These are phyloP conservation scores for Limonium bicolor DNA, from an alignment of 148 eudicot genomes.

Conservation along the genomic window DNA sequence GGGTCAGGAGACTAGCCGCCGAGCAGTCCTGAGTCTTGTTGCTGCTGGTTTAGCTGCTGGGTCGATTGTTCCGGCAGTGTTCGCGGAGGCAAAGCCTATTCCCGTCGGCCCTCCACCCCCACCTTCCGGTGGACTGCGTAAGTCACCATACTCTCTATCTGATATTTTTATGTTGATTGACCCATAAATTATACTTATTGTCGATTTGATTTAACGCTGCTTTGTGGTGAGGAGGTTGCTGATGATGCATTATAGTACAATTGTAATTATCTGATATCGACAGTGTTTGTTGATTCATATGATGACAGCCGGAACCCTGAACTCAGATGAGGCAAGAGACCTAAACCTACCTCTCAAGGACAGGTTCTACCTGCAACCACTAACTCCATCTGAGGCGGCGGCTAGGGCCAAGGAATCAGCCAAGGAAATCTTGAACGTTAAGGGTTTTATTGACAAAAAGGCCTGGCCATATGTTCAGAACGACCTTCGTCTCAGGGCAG, in stretches of 20 bases:
- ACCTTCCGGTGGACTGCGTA: conserved; percentile 93
- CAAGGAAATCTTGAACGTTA: conserved; percentile 63
- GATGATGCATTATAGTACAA: no score
- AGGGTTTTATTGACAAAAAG: conserved; percentile 67
- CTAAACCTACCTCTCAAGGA: conserved; percentile 38
- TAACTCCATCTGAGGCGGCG: conserved; percentile 61
- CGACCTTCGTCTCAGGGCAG: conserved; percentile 68
- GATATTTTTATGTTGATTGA: neutral
- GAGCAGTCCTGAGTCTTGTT: conserved; percentile 65
- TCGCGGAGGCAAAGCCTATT: conserved; percentile 67
- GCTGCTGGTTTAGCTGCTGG: conserved; percentile 65
- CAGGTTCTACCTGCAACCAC: conserved; percentile 79
- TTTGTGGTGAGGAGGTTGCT: no score
- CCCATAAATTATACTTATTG: neutral
- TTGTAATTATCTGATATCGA: neutral
- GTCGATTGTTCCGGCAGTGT: conserved; percentile 48
- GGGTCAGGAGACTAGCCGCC: conserved; percentile 57
- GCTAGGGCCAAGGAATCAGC: conserved; percentile 81
- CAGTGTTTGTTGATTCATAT: neutral
- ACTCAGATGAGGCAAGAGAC: conserved; percentile 92
- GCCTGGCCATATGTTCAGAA: conserved; percentile 96
- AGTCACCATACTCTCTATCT: conserved; percentile 7
- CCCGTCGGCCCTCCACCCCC: conserved; percentile 83
- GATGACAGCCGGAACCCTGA: conserved; percentile 73
- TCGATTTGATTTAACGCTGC: no score